Evolutionary conservation across 2,329 filamentous ascomycete genomes (phyloP).

Genomic region (Colletotrichum sp.): DNA sequence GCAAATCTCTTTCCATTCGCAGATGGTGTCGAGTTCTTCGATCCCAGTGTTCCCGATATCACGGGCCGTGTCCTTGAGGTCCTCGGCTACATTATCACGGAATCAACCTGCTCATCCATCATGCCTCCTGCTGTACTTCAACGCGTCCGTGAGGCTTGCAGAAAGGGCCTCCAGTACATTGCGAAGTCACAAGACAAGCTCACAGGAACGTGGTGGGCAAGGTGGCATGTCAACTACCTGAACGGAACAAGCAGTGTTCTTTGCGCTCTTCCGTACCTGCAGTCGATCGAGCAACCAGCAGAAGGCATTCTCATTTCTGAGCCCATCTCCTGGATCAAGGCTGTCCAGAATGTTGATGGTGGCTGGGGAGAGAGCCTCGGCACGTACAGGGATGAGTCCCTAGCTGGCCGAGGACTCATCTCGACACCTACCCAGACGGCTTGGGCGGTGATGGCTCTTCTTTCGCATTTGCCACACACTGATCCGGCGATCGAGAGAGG

Average conservation of each 20-base stretch:
- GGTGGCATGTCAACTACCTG: slow-evolving; percentile 10
- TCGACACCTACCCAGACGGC: not conserved
- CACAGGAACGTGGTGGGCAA: not conserved
- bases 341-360: not conserved
- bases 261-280: not conserved
- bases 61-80: not conserved
- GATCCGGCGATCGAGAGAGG: not conserved
- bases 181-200: not conserved
- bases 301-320: not conserved
- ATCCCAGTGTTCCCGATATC: not conserved
- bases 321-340: not conserved
- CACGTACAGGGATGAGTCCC: not conserved
- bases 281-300: not conserved
- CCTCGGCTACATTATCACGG: not conserved
- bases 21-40: slow-evolving; percentile 1
- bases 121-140: not conserved
- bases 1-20: not conserved
- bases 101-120: not conserved
- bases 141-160: not conserved
- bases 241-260: slow-evolving; percentile 6
- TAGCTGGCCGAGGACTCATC: not conserved
- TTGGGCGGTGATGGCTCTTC: not conserved
- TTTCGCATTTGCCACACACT: not conserved
- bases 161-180: not conserved
- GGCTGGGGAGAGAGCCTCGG: slow-evolving; percentile 4